Evolutionary conservation across 768 basidiomycete genomes (phyloP), one percentile per base, ranked within the genome.

Genomic region (Pisolithus orientalis): DNA sequence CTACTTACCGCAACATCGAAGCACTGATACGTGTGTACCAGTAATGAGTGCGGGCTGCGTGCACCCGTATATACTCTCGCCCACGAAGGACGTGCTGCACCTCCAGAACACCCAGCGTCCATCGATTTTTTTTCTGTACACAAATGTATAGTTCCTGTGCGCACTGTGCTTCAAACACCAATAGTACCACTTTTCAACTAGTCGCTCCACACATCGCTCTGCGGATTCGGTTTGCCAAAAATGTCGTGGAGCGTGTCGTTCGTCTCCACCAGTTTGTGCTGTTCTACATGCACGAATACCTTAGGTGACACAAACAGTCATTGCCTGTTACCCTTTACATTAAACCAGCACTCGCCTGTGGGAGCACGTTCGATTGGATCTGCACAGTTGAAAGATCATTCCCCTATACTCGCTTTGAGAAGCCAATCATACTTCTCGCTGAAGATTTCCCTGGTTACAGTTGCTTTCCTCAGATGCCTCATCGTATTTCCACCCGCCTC

Each of bases 251-350:
- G 24, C 32, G 28, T 47, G 13, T 21, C 47, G 32, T 55, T 55
- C 8, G 40, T 39, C 31, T 66, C 65, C 40, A 62, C 57, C 63
- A 67, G 59, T 49, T 67, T 64, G 52, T 70, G 68, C 9, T 61
- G 62, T 60, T 70, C 68, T 38, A 70, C 63, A 51, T 68, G 62
- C 27, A 67, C 65, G 44, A 52, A 60, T 5, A 66, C 57, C 52
- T 53, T 25, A 8, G 9, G n/a, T 5, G 9, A 27, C 43, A 27
- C 10, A 21, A 29, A 14, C 10, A 3, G 21, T 47, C 27, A 32
- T 31, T 7, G 28, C 9, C 39, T 14, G 28, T n/a, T 5, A 24
- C 21, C 24, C 13, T 29, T 16, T 16, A 37, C 21, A 5, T 47
- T 4, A 28, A 5, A n/a, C 5, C 10, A 38, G 14, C 37, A 45